Evolutionary conservation across 441 rosid species (phyloP).

Genomic region (Gossypium schwendimanii): DNA sequence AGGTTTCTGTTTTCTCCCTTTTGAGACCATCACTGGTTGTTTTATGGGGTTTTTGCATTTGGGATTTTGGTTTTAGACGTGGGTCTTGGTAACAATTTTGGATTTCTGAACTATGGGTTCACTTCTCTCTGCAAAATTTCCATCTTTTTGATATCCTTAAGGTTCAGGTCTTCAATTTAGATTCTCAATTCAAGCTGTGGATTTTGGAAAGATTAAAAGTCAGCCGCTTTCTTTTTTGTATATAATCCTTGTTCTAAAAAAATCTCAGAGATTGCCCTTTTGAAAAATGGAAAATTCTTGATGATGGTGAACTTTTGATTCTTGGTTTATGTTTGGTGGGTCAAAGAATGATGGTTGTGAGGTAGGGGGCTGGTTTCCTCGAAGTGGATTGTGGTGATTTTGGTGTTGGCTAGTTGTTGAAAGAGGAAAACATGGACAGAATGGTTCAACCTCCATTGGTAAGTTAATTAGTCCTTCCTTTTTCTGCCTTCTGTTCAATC

Average conservation of each 20-base stretch:
- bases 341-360: conserved; percentile 12
- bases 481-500: conserved; percentile 12
- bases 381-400: conserved; percentile 22
- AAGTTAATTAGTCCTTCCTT: conserved; percentile 19
- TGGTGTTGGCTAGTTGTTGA: conserved; percentile 17
- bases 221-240: not conserved
- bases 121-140: not conserved
- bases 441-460: conserved; percentile 74
- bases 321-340: conserved; percentile 10
- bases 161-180: conserved; percentile 4
- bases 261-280: not conserved
- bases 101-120: conserved; percentile 15
- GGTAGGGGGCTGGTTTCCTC: conserved; percentile 17
- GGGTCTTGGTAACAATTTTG: conserved; percentile 21
- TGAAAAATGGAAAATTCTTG: conserved; percentile 4
- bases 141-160: not conserved
- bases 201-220: conserved; percentile 1
- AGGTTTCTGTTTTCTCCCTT: conserved; percentile 7
- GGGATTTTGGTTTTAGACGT: conserved; percentile 23
- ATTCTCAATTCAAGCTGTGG: conserved; percentile 5
- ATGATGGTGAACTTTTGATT: conserved; percentile 7
- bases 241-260: not conserved
- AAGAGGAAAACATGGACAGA: conserved; percentile 44
- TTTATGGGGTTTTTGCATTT: conserved; percentile 18
- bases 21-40: conserved; percentile 8